Evolutionary conservation across 257 asterid species (phyloP).

Genomic region (Fraxinus quadrangulata): DNA sequence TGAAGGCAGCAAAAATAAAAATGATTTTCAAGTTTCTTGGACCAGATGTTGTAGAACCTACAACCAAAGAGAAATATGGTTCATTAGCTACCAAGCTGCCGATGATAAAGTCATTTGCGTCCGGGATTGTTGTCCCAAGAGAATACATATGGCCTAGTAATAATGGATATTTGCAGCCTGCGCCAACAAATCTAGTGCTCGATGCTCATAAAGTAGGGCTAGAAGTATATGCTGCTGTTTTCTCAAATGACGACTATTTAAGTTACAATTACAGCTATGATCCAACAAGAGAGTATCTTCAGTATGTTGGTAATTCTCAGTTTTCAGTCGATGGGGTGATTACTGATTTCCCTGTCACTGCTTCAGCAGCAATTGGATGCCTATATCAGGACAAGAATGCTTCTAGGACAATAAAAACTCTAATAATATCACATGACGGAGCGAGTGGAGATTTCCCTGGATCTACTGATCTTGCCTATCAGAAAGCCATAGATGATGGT

Average conservation of each 20-base stretch:
- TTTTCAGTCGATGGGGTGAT: conserved; percentile 84
- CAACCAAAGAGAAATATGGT: conserved; percentile 60
- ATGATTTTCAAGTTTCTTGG: conserved; percentile 54
- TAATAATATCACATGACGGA: conserved; percentile 81
- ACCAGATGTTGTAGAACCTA: conserved; percentile 51
- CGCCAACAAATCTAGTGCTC: conserved; percentile 55
- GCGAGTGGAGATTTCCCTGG: conserved; percentile 94
- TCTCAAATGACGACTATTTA: conserved; percentile 67
- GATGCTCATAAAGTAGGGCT: conserved; percentile 84
- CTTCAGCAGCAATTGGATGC: conserved; percentile 82
- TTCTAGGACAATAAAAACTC: conserved; percentile 38
- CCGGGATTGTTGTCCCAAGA: conserved; percentile 81
- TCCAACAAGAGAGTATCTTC: conserved; percentile 73
- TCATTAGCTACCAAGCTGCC: conserved; percentile 45
- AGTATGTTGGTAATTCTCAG: conserved; percentile 57
- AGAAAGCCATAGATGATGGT: conserved; percentile 83
- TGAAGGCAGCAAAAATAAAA: conserved; percentile 48
- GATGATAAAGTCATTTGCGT: conserved; percentile 68
- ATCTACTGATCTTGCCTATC: conserved; percentile 78
- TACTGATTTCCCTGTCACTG: conserved; percentile 82
- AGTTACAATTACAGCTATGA: conserved; percentile 90
- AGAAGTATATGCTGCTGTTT: conserved; percentile 66
- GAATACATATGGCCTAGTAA: conserved; percentile 75
- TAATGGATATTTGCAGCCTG: conserved; percentile 52
- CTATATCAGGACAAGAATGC: conserved; percentile 56